Evolutionary conservation across 768 basidiomycete genomes (phyloP).

Genomic region (Hysterangium stoloniferum): DNA sequence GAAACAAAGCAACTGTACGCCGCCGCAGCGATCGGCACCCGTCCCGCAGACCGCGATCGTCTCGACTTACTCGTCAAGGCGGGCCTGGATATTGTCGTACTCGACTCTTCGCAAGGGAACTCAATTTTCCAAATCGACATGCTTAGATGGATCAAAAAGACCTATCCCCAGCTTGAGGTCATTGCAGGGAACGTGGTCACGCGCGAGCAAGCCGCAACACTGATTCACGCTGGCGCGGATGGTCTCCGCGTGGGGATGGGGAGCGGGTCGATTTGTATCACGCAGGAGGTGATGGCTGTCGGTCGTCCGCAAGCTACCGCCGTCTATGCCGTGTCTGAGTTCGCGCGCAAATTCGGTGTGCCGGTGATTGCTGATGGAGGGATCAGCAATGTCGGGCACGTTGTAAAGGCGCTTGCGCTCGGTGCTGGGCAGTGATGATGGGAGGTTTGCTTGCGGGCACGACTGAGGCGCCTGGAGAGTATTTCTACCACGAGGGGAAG

Average conservation of each 20-base stretch:
- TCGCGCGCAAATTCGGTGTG: constrained; percentile 86
- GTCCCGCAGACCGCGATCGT: constrained; percentile 79
- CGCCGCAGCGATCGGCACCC: constrained; percentile 92
- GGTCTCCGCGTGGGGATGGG: constrained; percentile 98
- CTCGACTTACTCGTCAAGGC: constrained; percentile 84
- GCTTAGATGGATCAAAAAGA: constrained; percentile 86
- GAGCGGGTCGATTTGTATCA: constrained; percentile 97
- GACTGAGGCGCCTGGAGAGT: constrained; percentile 95
- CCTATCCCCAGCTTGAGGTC: constrained; percentile 80
- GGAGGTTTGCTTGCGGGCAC: constrained; percentile 93
- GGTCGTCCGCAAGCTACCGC: constrained; percentile 97
- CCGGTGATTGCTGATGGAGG: constrained; percentile 98
- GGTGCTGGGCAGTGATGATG: constrained; percentile 99
- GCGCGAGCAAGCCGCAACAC: constrained; percentile 88
- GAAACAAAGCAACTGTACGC: constrained; percentile 92
- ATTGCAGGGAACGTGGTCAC: constrained; percentile 98
- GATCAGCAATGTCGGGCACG: constrained; percentile 90
- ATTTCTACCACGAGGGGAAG: constrained; percentile 99
- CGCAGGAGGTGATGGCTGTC: constrained; percentile 99
- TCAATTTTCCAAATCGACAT: constrained; percentile 91
- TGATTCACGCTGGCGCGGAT: constrained; percentile 93
- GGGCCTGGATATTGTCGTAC: constrained; percentile 88
- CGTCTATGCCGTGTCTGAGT: constrained; percentile 95
- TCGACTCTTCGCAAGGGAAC: constrained; percentile 97
- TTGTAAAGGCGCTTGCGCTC: constrained; percentile 91